Evolutionary conservation across 129 eudicot genomes (phyloP).

Genomic region (Erigeron canadensis): DNA sequence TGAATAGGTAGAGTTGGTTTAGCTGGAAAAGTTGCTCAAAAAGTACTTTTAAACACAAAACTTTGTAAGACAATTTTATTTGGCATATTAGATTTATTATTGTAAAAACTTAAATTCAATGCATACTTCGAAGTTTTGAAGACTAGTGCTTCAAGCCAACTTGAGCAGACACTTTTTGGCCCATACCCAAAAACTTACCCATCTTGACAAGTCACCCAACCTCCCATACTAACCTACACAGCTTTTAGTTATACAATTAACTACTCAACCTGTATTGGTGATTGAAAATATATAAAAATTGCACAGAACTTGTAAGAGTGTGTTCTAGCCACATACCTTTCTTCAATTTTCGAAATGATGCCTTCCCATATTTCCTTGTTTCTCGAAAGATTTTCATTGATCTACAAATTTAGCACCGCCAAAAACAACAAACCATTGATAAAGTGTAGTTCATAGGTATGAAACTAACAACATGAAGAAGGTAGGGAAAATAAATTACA

Average conservation of each 20-base stretch:
- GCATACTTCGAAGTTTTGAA: not conserved
- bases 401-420: conserved; percentile 40
- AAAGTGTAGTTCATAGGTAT: not conserved
- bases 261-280: not conserved
- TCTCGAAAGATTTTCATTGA: conserved; percentile 67
- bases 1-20: not conserved
- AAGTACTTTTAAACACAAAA: too few relatives aligned
- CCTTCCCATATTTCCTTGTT: conserved; percentile 78
- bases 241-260: not conserved
- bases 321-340: conserved; percentile 44
- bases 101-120: not conserved
- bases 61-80: not conserved
- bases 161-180: not conserved
- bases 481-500: conserved; percentile 34
- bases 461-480: not conserved
- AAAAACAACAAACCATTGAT: not conserved
- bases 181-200: not conserved
- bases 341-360: conserved; percentile 56
- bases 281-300: not conserved
- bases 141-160: not conserved
- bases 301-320: not conserved
- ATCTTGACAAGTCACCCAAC: not conserved
- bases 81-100: not conserved
- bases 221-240: not conserved
- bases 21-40: not conserved